These are phyloP conservation scores for Chrysoporthe deuterocubensis DNA, from an alignment of 2,329 filamentous ascomycete species.

Conservation along the genomic window DNA sequence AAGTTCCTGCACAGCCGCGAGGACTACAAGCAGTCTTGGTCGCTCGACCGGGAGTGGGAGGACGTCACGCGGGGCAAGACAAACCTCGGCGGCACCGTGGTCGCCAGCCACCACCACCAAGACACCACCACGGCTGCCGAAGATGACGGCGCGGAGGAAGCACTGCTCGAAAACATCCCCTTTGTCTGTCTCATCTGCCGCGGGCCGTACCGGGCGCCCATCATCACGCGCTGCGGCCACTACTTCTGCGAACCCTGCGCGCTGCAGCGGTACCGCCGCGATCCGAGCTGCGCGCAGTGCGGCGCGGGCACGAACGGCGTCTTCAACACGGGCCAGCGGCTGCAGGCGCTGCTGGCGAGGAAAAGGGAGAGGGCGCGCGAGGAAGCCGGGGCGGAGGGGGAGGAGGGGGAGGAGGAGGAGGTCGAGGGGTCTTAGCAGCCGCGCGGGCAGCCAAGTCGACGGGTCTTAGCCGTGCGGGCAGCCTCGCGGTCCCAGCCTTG, in stretches of 20 bases:
- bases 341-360: conserved; percentile 79
- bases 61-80: conserved; percentile 74
- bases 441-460: too few species aligned
- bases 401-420: conserved; percentile 44
- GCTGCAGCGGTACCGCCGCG: conserved; percentile 81
- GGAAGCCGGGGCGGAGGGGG: conserved; percentile 55
- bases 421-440: background rate
- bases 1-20: conserved; percentile 79
- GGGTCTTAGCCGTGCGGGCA: too few species aligned
- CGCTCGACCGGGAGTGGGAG: conserved; percentile 94
- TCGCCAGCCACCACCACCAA: conserved; percentile 58
- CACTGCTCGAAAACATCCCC: conserved; percentile 79
- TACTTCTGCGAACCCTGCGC: conserved; percentile 96
- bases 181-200: conserved; percentile 90
- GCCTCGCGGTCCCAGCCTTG: too few species aligned
- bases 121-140: conserved; percentile 30
- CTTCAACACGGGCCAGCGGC: conserved; percentile 83
- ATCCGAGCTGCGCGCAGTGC: conserved; percentile 85
- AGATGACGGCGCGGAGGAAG: conserved; percentile 63
- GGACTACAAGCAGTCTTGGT: conserved; percentile 91
- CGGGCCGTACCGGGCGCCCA: conserved; percentile 74
- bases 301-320: conserved; percentile 84
- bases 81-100: conserved; percentile 61
- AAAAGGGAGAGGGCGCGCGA: conserved; percentile 66
- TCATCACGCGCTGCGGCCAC: conserved; percentile 89